phyloP scores from a whole-genome alignment of 1,139 yeast species.

The Casaregolazyma suthepensis region DNA sequence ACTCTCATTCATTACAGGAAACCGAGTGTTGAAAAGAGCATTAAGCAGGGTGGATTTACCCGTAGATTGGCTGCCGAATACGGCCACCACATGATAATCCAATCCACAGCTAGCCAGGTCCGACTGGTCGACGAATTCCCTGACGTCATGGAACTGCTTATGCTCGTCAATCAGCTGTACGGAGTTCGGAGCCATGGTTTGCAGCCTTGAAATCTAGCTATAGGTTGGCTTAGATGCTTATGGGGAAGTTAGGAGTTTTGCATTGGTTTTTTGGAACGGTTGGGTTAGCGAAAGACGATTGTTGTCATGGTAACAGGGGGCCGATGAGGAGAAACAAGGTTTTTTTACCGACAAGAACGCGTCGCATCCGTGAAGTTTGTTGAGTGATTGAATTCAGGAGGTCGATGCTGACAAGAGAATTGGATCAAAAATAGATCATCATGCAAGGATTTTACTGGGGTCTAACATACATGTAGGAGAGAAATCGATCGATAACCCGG shows the following conservation, averaged over 20 bases:
- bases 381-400: too few relatives aligned
- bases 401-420: neutral
- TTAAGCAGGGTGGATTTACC: slow-evolving; percentile 92
- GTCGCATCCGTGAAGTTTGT: neutral
- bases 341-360: neutral
- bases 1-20: slow-evolving; percentile 89
- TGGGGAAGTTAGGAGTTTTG: neutral
- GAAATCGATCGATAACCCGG: neutral
- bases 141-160: slow-evolving; percentile 46
- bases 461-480: neutral
- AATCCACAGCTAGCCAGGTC: slow-evolving; percentile 48
- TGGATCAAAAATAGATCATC: neutral
- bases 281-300: neutral
- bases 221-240: neutral
- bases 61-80: slow-evolving; percentile 94
- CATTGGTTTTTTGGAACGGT: neutral
- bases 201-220: neutral
- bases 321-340: too few relatives aligned
- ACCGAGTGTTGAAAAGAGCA: slow-evolving; percentile 73
- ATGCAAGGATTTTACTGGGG: neutral
- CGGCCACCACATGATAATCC: slow-evolving; percentile 85
- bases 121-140: slow-evolving; percentile 35
- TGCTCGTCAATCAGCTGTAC: slow-evolving; percentile 75
- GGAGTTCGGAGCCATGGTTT: slow-evolving; percentile 7
- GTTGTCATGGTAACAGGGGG: neutral